phyloP scores from a whole-genome alignment of 176 grass and related monocot species.

The Aechmea fasciata region DNA sequence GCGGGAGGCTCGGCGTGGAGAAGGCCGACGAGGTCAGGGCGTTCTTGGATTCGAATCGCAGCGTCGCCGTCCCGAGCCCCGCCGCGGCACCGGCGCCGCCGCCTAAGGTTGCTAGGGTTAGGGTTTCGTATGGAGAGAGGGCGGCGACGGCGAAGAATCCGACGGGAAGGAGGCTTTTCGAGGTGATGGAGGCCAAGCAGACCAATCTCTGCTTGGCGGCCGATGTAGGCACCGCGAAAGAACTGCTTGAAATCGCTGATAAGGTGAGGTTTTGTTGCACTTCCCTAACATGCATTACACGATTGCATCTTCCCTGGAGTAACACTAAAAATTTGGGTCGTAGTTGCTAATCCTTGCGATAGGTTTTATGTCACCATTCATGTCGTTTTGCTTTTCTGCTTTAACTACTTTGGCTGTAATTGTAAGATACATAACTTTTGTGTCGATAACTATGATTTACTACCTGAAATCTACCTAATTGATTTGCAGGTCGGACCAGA shows the following conservation, averaged over 20 bases:
- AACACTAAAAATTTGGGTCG: background rate
- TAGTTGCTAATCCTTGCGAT: background rate
- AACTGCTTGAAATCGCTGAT: conserved; percentile 67
- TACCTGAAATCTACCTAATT: background rate
- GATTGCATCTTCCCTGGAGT: background rate
- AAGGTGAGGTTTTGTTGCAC: conserved; percentile 28
- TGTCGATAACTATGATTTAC: background rate
- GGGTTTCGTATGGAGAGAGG: conserved; percentile 48
- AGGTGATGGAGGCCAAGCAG: conserved; percentile 82
- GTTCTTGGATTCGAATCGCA: conserved; percentile 75
- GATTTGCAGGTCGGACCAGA: conserved; percentile 56
- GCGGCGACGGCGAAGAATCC: conserved; percentile 49
- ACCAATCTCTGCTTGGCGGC: conserved; percentile 83
- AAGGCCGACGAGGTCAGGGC: conserved; percentile 67
- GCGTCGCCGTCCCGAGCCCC: conserved; percentile 46
- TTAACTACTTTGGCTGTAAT: no score
- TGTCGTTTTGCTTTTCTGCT: no score
- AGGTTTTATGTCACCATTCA: background rate
- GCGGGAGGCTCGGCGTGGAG: conserved; percentile 53
- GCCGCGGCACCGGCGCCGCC: conserved; percentile 5
- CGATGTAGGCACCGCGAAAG: conserved; percentile 79
- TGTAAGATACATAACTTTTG: background rate
- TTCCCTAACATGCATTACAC: background rate
- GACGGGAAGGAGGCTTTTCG: conserved; percentile 66
- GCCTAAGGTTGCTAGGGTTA: conserved; percentile 11